Evolutionary conservation across 2,329 filamentous ascomycete species (phyloP), one percentile per base, ranked within the genome.

Genomic region (Talaromyces sp.): DNA sequence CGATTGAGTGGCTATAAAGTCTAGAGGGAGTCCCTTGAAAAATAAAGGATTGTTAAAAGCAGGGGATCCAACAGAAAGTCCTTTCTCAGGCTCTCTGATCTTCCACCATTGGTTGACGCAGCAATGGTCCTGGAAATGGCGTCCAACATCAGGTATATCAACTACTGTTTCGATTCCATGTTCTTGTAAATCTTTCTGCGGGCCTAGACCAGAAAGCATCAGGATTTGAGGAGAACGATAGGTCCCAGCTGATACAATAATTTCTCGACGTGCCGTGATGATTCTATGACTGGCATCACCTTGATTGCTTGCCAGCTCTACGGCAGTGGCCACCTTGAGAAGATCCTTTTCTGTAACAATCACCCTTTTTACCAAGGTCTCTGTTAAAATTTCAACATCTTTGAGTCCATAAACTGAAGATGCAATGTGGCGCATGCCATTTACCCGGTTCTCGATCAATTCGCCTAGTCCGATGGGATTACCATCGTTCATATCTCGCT

Each of bases 51-150:
- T 63, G 3, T 49, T 58, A 13, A 63, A 63, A 47, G 5, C 61
- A n/a, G 61, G 41, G 1, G 61, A 63, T 49, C 61, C 61, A 5
- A 58, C 27, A 5, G 41, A 58, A 17, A 63, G 22, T 6, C 61
- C 61, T 3, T 58, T 47, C 49, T 57, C 61, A n/a, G 61, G 61
- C 27, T 58, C 52, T 39, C 22, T 58, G 13, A 63, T 41, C 52
- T 63, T 56, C 61, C 61, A 63, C 61, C 50, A 58, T 15, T 63
- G 61, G 6, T 57, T 57, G 4, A 63, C 61, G 27, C 50, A 17
- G 50, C 39, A 63, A 57, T 79, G 77, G 62, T 85, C 83, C 65
- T 78, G 77, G 66, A 86, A 75, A 64, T 83, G 81, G 68, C 67
- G 61, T 25, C 71, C 71, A 2, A 73, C 71, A 13, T 71, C 71